Evolutionary conservation across 2,329 filamentous ascomycete genomes (phyloP).

Genomic region (Gnomoniopsis sp.): DNA sequence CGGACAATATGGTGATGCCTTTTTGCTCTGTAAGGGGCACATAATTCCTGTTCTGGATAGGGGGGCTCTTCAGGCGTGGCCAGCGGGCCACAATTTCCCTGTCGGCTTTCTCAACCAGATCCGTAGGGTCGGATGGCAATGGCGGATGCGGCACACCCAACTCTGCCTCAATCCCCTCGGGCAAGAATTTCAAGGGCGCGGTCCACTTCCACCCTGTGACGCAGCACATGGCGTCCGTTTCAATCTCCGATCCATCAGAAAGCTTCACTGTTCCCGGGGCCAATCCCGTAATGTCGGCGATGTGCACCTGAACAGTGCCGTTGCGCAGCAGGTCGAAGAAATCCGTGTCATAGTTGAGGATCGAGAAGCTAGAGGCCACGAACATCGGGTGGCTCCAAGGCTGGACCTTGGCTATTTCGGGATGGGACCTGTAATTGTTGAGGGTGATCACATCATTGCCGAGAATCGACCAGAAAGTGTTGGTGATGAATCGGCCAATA

Average conservation of each 20-base stretch:
- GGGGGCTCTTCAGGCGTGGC: too few species aligned
- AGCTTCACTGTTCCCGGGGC: too few species aligned
- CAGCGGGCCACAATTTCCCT: conserved; percentile 19
- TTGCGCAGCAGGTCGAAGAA: too few species aligned
- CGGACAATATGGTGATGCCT: background rate
- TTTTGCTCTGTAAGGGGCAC: conserved; percentile 38
- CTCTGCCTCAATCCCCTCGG: conserved; percentile 4
- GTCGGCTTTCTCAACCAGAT: conserved; percentile 43
- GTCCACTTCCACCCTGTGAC: too few species aligned
- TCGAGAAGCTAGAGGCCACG: too few species aligned
- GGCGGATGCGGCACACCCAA: conserved; percentile 4
- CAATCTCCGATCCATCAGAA: conserved; percentile 27
- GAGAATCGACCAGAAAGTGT: conserved; percentile 56
- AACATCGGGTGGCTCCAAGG: too few species aligned
- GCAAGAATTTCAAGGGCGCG: background rate
- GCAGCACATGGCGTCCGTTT: too few species aligned
- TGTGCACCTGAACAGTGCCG: too few species aligned
- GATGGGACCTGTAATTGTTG: conserved; percentile 51
- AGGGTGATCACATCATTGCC: conserved; percentile 51
- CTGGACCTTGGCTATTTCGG: conserved; percentile 28
- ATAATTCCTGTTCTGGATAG: conserved; percentile 37
- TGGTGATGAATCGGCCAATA: conserved; percentile 52
- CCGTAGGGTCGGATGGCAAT: conserved; percentile 18
- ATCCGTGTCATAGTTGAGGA: too few species aligned
- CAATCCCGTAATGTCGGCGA: too few species aligned